Conservation (phyloP, 306 rosid species). For the Hylodesmum podocarpum region DNA sequence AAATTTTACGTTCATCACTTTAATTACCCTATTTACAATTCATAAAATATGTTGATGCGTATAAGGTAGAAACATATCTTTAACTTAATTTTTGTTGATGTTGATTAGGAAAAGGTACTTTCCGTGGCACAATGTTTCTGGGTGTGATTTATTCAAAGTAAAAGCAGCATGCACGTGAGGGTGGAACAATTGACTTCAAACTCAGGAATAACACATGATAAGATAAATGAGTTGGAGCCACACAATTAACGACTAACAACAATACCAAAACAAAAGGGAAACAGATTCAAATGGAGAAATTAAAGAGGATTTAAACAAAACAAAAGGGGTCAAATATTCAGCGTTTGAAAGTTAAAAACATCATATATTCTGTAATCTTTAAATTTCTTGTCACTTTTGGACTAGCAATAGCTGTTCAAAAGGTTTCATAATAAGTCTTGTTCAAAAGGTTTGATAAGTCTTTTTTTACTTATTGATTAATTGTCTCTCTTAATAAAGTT, state of each 20-base stretch:
- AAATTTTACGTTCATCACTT: neutral
- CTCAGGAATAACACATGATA: neutral
- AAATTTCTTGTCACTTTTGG: conserved; percentile 17
- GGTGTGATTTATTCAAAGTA: neutral
- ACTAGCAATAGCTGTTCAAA: conserved; percentile 21
- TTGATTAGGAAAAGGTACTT: conserved; percentile 1
- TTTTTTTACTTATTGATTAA: too few relatives aligned
- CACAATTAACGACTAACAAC: neutral
- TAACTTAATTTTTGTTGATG: neutral
- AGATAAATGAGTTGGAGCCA: conserved; percentile 21
- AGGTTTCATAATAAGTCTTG: neutral
- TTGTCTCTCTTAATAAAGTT: too few relatives aligned
- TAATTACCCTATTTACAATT: neutral
- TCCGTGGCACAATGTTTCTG: neutral
- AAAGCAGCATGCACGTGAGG: conserved; percentile 19
- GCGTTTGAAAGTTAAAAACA: conserved; percentile 14
- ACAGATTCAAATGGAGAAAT: conserved; percentile 10
- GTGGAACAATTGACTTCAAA: conserved; percentile 24
- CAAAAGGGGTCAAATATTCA: conserved; percentile 19
- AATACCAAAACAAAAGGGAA: neutral
- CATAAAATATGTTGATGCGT: neutral
- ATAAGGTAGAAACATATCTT: conserved; percentile 11
- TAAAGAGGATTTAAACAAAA: conserved; percentile 11
- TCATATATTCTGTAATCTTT: conserved; percentile 36
- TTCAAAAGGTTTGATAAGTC: neutral